A percentile compares a stretch with the other conserved stretches of the same genome.
phyloP scores from a whole-genome alignment of 768 basidiomycete genomes.

The Suillus cothurnatus region DNA sequence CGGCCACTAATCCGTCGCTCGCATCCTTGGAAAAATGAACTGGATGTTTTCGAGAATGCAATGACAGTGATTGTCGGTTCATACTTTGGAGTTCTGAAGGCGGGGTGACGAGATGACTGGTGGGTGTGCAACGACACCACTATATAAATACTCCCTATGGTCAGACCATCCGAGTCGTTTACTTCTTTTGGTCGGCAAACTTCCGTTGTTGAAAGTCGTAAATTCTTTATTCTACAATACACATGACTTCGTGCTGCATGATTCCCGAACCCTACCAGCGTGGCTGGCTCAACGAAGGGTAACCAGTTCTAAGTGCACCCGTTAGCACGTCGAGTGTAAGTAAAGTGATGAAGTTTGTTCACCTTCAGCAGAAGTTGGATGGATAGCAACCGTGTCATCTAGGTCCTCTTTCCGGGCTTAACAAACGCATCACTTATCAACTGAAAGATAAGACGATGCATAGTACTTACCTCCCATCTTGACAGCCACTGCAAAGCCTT shows the following conservation, averaged over 20 bases:
- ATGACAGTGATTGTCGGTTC: no score
- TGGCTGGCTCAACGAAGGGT: slow-evolving; percentile 45
- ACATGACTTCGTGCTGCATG: not conserved
- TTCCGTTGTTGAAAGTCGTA: not conserved
- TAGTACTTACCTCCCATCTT: slow-evolving; percentile 82
- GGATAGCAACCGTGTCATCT: slow-evolving; percentile 90
- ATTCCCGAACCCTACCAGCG: not conserved
- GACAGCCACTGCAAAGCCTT: slow-evolving; percentile 96
- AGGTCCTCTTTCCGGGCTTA: slow-evolving; percentile 76
- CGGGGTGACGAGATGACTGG: not conserved
- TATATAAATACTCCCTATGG: not conserved
- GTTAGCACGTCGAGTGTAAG: slow-evolving; percentile 20
- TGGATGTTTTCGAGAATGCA: not conserved
- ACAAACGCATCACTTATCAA: not conserved
- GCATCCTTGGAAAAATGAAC: not conserved
- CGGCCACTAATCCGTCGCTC: not conserved
- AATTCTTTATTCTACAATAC: not conserved
- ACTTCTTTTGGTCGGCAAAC: not conserved
- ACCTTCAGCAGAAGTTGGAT: slow-evolving; percentile 88
- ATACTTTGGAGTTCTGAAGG: not conserved
- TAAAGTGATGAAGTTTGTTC: slow-evolving; percentile 23
- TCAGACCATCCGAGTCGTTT: not conserved
- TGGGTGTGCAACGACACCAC: not conserved
- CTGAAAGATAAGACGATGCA: not conserved
- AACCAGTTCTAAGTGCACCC: slow-evolving; percentile 48